A percentile compares a stretch with the other conserved stretches of the same genome.
Evolutionary conservation across 208 protist genomes (phyloP).

Genomic region (Leishmania aethiopica): DNA sequence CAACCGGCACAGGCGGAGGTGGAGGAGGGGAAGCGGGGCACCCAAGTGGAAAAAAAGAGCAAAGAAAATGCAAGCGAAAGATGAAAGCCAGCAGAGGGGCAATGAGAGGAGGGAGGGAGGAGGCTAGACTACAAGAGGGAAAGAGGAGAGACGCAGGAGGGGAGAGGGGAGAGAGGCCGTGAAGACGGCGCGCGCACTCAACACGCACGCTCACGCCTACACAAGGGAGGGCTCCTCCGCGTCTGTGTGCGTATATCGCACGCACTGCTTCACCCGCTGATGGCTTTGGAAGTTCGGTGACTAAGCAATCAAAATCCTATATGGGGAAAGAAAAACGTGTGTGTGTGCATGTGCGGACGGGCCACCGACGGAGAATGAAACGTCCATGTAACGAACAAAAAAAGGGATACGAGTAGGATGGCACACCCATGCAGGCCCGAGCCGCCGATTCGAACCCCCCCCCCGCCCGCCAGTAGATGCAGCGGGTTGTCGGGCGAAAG

Average conservation of each 20-base stretch:
- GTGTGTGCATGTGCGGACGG: background rate
- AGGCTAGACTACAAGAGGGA: background rate
- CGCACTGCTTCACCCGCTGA: slow-evolving; percentile 2
- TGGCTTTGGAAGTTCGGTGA: background rate
- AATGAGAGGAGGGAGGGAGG: background rate
- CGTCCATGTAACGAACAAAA: background rate
- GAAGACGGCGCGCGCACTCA: background rate
- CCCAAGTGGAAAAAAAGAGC: background rate
- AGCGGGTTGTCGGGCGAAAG: background rate
- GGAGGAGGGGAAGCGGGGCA: background rate
- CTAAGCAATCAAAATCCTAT: background rate
- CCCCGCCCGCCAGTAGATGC: background rate
- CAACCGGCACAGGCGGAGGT: background rate
- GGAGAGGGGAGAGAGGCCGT: background rate
- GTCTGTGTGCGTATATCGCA: background rate
- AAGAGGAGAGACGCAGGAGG: slow-evolving; percentile 1
- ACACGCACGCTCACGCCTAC: slow-evolving; percentile 1
- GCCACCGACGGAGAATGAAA: background rate
- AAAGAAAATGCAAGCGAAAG: background rate
- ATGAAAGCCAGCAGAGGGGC: background rate
- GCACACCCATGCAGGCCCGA: background rate
- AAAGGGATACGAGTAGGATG: background rate
- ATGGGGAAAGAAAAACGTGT: background rate
- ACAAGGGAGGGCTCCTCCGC: background rate
- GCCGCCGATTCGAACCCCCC: background rate